Base-by-base conservation (phyloP, 2,329 filamentous ascomycete genomes). In the Alternaria brassicicola region DNA sequence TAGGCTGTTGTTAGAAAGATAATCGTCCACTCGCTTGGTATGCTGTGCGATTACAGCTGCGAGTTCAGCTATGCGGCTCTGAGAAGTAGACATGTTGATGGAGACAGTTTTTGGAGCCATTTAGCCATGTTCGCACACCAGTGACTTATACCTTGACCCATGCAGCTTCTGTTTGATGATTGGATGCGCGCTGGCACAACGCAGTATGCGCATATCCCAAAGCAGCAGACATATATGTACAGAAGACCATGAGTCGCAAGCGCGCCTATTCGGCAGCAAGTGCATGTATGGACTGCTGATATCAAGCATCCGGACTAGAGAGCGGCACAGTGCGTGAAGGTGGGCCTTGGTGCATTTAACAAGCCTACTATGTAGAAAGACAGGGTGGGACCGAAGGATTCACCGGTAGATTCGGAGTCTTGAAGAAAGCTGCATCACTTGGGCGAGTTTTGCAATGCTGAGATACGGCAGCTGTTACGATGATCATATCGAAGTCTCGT, bases 61-160 rank as follows among this genome's bases (percentile, higher is more conserved):
- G 10, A 64, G 45, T 10, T 55, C 47, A 19, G 55, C 61, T 19
- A 61, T 60, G 41, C 36, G 56, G 31, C 49, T 57, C 30, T 36
- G 25, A 17, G 42, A 5, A 10, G 47, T 38, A 33, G 45, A 26
- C 46, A 55, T 55, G 10, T 41, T 41, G 38, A 23, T 4, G 3
- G 6, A 23, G 38, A 3, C 13, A 21, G 3, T 7, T 7, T 25
- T 25, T 15, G n/a, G 19, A 39, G 5, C 19, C 10, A 13, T 12
- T 12, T 17, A 15, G 12, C 8, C 2, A n/a, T 3, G 17, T 15
- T 15, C 15, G 25, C 38, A 41, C 13, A 6, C 6, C 6, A 12
- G 12, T 41, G 25, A 41, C 21, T 41, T 23, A 41, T 41, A 41
- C 38, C 12, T 41, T n/a, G 21, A 7, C 10, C 12, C 19, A 15